A percentile compares a stretch with the other conserved stretches of the same genome.
phyloP scores from a whole-genome alignment of 2,329 filamentous ascomycete species.

The Fusarium sp. region DNA sequence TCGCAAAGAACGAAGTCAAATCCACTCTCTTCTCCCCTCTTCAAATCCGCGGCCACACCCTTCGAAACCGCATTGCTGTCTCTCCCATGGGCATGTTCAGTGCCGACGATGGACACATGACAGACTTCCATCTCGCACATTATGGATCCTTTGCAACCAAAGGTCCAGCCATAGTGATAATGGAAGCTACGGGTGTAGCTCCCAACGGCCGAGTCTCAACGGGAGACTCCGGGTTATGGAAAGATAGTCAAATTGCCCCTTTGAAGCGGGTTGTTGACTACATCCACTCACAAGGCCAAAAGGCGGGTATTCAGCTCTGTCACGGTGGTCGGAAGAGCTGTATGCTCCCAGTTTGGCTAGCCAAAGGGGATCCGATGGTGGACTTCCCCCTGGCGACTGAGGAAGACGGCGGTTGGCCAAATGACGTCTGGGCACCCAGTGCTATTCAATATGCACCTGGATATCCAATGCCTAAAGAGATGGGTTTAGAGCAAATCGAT shows the following conservation, averaged over 20 bases:
- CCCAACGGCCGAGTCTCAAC: neutral
- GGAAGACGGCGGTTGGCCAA: neutral
- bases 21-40: neutral
- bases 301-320: neutral
- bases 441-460: neutral
- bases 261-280: neutral
- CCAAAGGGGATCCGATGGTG: neutral
- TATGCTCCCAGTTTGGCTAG: neutral
- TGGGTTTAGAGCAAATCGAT: neutral
- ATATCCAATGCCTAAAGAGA: neutral
- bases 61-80: neutral
- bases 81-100: conserved; percentile 7
- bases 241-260: neutral
- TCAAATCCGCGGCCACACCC: neutral
- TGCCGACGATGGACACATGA: neutral
- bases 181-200: neutral
- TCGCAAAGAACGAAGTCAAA: accelerated
- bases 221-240: conserved; percentile 3
- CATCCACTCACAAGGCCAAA: neutral
- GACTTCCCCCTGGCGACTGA: neutral
- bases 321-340: neutral
- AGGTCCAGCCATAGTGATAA: neutral
- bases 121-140: neutral
- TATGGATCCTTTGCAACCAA: neutral
- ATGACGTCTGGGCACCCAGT: neutral